phyloP scores from a whole-genome alignment of 495 filamentous ascomycete genomes.

The Amniculicola lignicola region DNA sequence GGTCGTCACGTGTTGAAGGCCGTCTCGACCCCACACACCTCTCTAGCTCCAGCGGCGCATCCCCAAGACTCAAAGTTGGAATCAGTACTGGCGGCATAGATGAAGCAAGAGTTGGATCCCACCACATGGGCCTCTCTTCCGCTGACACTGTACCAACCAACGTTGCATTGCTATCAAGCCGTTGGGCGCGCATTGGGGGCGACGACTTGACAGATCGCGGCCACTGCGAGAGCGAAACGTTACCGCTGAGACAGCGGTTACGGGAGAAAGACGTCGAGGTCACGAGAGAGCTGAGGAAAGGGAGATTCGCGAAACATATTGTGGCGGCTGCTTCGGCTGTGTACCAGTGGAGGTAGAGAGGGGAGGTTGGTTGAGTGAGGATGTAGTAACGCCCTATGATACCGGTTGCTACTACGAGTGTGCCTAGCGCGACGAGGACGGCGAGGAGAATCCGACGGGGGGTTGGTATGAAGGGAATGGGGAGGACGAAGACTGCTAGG shows the following conservation, averaged over 20 bases:
- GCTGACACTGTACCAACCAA: neutral
- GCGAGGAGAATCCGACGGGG: conserved; percentile 52
- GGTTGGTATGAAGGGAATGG: conserved; percentile 55
- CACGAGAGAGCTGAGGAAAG: conserved; percentile 58
- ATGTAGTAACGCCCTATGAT: conserved; percentile 64
- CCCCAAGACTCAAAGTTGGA: conserved; percentile 1
- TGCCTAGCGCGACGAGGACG: conserved; percentile 51
- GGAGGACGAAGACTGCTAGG: conserved; percentile 57
- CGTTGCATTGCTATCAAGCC: conserved; percentile 5
- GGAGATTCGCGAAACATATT: conserved; percentile 61
- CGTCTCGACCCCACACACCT: neutral
- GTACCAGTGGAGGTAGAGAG: conserved; percentile 64
- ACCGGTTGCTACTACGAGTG: conserved; percentile 56
- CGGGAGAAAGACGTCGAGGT: conserved; percentile 29
- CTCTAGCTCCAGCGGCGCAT: conserved; percentile 15
- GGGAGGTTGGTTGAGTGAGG: conserved; percentile 52
- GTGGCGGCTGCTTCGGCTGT: conserved; percentile 59
- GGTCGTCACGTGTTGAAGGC: conserved; percentile 1
- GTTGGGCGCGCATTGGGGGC: neutral
- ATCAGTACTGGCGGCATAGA: conserved; percentile 2
- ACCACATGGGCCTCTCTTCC: conserved; percentile 1
- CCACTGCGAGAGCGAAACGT: conserved; percentile 6
- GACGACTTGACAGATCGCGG: conserved; percentile 7
- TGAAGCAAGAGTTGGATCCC: neutral
- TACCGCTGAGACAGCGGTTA: neutral